These are phyloP conservation scores for Mollisiaceae sp. DNA, from an alignment of 2,329 filamentous ascomycete species.

Conservation along the genomic window DNA sequence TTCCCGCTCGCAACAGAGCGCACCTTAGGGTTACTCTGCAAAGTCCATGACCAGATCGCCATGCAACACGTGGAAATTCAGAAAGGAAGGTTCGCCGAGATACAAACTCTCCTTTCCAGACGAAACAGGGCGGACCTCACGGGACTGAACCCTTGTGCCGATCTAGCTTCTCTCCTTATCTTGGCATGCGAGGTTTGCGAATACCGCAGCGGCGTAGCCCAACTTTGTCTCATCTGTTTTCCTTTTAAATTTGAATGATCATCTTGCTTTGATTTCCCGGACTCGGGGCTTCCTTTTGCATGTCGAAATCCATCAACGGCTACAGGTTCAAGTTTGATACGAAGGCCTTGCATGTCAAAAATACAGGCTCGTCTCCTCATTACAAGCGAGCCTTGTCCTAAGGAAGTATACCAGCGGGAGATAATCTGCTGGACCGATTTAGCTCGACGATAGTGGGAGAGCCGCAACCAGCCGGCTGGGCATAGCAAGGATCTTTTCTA, in stretches of 20 bases:
- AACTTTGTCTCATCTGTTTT: slow-evolving; percentile 17
- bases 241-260: slow-evolving; percentile 13
- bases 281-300: neutral
- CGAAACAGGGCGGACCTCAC: neutral
- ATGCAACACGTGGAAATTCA: slow-evolving; percentile 7
- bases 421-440: neutral
- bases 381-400: neutral
- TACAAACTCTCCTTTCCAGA: slow-evolving; percentile 7
- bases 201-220: slow-evolving; percentile 8
- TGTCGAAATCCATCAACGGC: neutral
- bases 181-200: slow-evolving; percentile 18
- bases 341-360: neutral
- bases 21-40: neutral
- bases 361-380: neutral
- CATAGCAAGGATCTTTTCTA: neutral
- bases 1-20: neutral
- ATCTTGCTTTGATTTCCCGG: neutral
- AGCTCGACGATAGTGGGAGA: neutral
- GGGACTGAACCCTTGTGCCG: slow-evolving; percentile 17
- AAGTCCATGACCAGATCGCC: slow-evolving; percentile 6
- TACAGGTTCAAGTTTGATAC: neutral
- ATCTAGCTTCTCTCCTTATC: slow-evolving; percentile 20
- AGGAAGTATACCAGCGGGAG: neutral
- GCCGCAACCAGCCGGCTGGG: neutral
- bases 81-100: slow-evolving; percentile 19